Evolutionary conservation across 2,329 filamentous ascomycete species (phyloP), one percentile per base, ranked within the genome.

Genomic region (Aspergillus carbonarius): DNA sequence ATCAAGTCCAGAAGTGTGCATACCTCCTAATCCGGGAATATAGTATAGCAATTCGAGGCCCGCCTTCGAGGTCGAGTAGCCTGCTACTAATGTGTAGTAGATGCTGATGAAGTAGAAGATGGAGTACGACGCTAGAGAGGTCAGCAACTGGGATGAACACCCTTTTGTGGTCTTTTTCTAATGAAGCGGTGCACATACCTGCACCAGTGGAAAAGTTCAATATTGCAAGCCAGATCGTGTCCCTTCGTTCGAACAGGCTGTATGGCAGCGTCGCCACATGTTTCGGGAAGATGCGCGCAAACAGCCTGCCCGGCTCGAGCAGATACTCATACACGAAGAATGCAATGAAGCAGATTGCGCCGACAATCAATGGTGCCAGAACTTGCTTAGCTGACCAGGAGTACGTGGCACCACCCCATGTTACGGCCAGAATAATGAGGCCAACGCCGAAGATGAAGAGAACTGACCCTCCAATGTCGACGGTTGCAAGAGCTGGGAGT

Each of bases 41-140:
- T 87, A 90, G 69, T 83, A 89, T 1, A 89, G 72, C 10, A 90
- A 75, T 58, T 86, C 81, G 0, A 81, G 66, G 3, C 85, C 85
- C 1, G 85, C 80, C 50, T 82, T 67, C 23, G 80, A 81, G 27
- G 75, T 78, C 27, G 63, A 70, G 60, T 83, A 83, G 5, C 78
- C 80, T 71, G 85, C 75, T 0, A 89, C 86, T 15, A 88, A 74
- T 1, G 84, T 83, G 69, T 89, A 90, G 71, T 89, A 90, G 17
- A 89, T 81, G 15, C 84, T 85, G 63, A 88, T 84, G 64, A 89
- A 90, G 70, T 90, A 90, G 63, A 89, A 83, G 1, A 87, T 83
- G 12, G 81, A 77, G 68, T 81, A 81, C 63, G 80, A 71, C 0
- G 74, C 67, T 67, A 47, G 40, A 1, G 27, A 17, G 32, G 46